Evolutionary conservation across 2,329 filamentous ascomycete species (phyloP).

Genomic region (Epichloe aotearoae): DNA sequence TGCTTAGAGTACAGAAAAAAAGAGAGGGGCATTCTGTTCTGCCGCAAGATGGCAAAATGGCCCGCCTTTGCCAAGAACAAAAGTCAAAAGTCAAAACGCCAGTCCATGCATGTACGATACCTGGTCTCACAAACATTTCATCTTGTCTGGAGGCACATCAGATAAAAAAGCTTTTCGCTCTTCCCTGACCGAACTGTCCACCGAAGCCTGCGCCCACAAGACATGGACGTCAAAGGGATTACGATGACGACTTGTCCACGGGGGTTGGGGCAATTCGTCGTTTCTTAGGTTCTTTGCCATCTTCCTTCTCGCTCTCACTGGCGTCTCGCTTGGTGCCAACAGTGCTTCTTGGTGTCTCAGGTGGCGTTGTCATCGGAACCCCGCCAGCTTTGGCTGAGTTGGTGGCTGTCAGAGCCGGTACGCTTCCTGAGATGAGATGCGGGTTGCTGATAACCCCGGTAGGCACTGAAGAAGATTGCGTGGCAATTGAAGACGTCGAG

Average conservation of each 20-base stretch:
- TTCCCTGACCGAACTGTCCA: background rate
- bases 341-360: constrained; percentile 59
- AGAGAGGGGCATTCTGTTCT: background rate
- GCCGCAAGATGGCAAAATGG: background rate
- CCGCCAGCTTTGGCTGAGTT: constrained; percentile 50
- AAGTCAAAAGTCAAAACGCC: constrained; percentile 13
- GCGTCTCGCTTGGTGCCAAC: constrained; percentile 43
- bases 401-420: constrained; percentile 64
- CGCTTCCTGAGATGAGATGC: constrained; percentile 60
- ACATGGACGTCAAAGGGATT: background rate
- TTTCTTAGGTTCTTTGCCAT: constrained; percentile 48
- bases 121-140: constrained; percentile 1
- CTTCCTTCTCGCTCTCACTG: constrained; percentile 40
- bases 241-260: constrained; percentile 21
- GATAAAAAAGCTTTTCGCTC: background rate
- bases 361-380: constrained; percentile 75
- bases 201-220: background rate
- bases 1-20: background rate
- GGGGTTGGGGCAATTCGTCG: constrained; percentile 57
- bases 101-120: constrained; percentile 15
- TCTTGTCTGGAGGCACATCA: background rate
- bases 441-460: constrained; percentile 59
- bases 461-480: constrained; percentile 38
- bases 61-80: background rate
- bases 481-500: constrained; percentile 68